Evolutionary conservation across 1,139 yeast species (phyloP), one percentile per base, ranked within the genome.

Genomic region (Lodderomyces orthopsilosis): DNA sequence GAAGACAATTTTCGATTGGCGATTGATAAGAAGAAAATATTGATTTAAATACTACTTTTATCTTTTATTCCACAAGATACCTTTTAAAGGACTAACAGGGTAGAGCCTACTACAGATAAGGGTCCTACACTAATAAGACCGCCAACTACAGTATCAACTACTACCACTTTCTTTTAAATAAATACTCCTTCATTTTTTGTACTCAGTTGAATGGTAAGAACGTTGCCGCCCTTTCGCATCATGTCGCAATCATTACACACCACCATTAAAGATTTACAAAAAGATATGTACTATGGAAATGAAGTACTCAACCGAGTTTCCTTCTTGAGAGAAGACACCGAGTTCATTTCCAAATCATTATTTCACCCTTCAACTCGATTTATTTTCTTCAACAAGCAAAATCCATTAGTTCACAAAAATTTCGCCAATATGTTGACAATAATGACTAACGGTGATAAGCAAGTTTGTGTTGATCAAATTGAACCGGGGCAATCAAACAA

Each of bases 281-380:
- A 60, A 41, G 68, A 67, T 38, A 63, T 68, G 50, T 71, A 68
- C 53, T 73, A 64, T 48, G 82, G 86, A 12, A 74, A 74, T 17
- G 83, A 79, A 48, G 80, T 78, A 6, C 67, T 91, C 43, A 90
- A 91, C 63, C 68, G 97, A 49, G 83, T 90, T 8, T 82, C 94
- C 10, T 91, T 89, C 57, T 68, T 90, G 38, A 70, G 97, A 43
- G 83, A 80, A 26, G 85, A 89, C 57, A 46, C 65, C 19, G 76
- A 69, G 26, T 90, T 88, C 56, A 73, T 90, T 19, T 54, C 67
- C 38, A 57, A 63, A 28, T 81, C 90, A 1, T 58, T 83, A 35
- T 60, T 54, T 12, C 82, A 78, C 52, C 67, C 76, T 1, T 62
- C 74, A 5, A 69, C 93, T 2, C 67, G 79, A 44, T 81, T 87